Base-by-base conservation (phyloP, 495 filamentous ascomycete species). In the Tuber microsphaerosporum region DNA sequence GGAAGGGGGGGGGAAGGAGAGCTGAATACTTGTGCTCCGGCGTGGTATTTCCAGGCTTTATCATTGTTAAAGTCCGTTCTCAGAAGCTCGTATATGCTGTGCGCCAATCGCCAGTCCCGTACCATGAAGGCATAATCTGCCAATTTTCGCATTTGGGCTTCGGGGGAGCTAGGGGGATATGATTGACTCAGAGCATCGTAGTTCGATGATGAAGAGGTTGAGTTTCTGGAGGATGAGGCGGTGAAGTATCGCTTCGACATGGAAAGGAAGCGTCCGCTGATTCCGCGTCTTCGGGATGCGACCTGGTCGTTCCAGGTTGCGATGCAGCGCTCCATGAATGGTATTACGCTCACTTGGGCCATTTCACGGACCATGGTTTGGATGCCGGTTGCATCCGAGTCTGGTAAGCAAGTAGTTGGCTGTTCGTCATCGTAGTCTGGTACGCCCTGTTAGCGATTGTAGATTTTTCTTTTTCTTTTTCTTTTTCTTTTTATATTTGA, bases 241-340 rank as follows among this genome's bases (percentile, higher is more conserved):
- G 93, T 92, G 81, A 98, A 97, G 20, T 91, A 89, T 44, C 91
- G 88, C 84, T 94, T 94, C 0, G 93, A 96, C 75, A 98, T 86
- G n/a, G 91, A 94, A 85, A 97, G 91, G 82, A 99, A 93, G 3
- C 93, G 89, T 20, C 95, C 95, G 76, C 90, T 91, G 74, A 99
- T 86, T 45, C 96, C 96, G 73, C 93, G 89, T 65, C 95, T 86
- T 70, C 92, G 87, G 20, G 96, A 97, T n/a, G 93, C 94, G 12
- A 98, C 91, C 84, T 97, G 94, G 81, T 99, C 95, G 82, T 99
- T 99, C 95, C 95, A 99, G 5, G 92, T 88, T 39, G 93, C 90
- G 14, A 94, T 87, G 78, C 90, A 88, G 71, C 93, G 92, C 84
- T 99, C 95, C 96, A 99, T 98, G 73, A 91, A 93, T 0, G 95